Evolutionary conservation across 2,329 filamentous ascomycete species (phyloP).

Genomic region (Furcasterigmium sp.): DNA sequence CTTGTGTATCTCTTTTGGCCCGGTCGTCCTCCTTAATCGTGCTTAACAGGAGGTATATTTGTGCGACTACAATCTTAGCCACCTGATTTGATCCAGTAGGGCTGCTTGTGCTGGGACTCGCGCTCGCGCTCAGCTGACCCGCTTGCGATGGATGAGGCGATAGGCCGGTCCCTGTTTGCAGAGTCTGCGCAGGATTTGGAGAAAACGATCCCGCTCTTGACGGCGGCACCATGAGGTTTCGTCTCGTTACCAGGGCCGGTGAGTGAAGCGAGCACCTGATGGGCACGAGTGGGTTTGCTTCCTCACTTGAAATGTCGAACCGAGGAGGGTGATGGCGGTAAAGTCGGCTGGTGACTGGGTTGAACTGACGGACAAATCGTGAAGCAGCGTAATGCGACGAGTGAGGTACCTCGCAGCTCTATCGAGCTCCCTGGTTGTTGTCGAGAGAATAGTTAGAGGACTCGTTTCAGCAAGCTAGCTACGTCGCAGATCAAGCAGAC

Average conservation of each 20-base stretch:
- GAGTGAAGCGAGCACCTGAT: conserved; percentile 9
- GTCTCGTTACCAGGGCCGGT: conserved; percentile 3
- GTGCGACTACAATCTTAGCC: conserved; percentile 89
- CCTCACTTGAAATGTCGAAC: neutral
- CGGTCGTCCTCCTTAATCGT: conserved; percentile 89
- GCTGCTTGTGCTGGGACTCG: conserved; percentile 57
- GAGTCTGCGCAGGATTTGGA: conserved; percentile 53
- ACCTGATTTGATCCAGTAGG: conserved; percentile 62
- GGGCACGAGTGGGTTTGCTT: conserved; percentile 8
- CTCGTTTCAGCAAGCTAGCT: too few species aligned
- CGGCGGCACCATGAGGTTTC: conserved; percentile 49
- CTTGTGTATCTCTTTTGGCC: conserved; percentile 87
- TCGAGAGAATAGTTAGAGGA: too few species aligned
- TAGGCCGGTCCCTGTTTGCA: conserved; percentile 51
- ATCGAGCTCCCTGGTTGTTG: too few species aligned
- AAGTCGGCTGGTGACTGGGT: too few species aligned
- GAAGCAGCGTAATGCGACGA: too few species aligned
- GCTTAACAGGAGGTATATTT: conserved; percentile 90
- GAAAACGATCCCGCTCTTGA: conserved; percentile 60
- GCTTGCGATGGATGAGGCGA: conserved; percentile 53
- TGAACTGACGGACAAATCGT: too few species aligned
- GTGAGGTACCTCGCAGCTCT: too few species aligned
- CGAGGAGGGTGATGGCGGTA: too few species aligned
- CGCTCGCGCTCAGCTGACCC: conserved; percentile 53
- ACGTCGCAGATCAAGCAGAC: too few species aligned